Base-by-base conservation (phyloP, 2,329 filamentous ascomycete genomes). In the Westerdykella aurantiaca region DNA sequence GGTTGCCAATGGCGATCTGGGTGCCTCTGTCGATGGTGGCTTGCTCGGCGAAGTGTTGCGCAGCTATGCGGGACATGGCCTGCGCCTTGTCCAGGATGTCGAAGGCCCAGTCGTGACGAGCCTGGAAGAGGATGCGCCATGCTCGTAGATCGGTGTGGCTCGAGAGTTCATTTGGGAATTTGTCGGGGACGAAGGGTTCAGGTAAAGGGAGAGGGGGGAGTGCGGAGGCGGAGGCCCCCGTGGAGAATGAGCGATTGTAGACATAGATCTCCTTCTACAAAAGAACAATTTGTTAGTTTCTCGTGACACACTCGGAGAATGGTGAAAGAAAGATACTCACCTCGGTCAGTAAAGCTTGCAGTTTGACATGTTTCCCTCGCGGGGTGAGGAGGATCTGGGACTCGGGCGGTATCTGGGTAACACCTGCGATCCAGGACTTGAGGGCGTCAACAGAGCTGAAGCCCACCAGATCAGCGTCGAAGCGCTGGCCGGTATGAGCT, bases 401-500 rank as follows among this genome's bases (percentile, higher is more conserved):
- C 56, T 86, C 80, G 34, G 79, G 64, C 13, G 86, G 80, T 54
- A 98, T 88, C 35, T 80, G 79, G 42, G 83, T 85, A 60, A 85
- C 80, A 55, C 78, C 79, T 48, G 84, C 78, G 56, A 97, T 84
- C 82, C 88, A 93, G 68, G 78, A 72, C 69, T 86, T 88, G 56
- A 97, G 80, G 51, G 86, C 85, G 71, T 97, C 91, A 65, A 95
- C 78, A 46, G 83, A 85, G 57, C 79, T 76, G 69, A 91, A 86
- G 64, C 82, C 80, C 52, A 82, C 77, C 55, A 83, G 80, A 72
- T 95, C 87, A 67, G 86, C 79, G 67, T 83, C 78, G 65, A 95
- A 78, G 72, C 85, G 84, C 76, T 88, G 84, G 75, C 91, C 91
- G 70, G 86, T 89, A 73, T 95, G 90, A 78, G 88, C 89, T 66